Evolutionary conservation across 306 rosid genomes (phyloP).

Genomic region (Alnus glutinosa): DNA sequence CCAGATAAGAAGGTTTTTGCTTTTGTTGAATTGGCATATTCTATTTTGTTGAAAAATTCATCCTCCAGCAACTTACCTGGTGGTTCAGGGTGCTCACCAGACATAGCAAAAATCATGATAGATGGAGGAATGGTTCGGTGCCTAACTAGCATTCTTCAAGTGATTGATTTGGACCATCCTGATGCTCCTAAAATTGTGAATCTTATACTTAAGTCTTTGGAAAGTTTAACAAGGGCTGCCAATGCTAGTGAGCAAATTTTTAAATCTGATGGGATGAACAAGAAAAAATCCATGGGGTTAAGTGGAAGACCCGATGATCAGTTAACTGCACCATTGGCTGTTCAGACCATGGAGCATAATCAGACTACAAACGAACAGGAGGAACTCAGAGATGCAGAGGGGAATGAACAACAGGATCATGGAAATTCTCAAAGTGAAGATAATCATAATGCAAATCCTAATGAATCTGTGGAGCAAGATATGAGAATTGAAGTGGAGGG

Average conservation of each 20-base stretch:
- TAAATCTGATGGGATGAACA: conserved; percentile 71
- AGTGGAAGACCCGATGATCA: conserved; percentile 71
- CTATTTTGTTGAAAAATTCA: conserved; percentile 87
- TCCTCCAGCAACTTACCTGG: conserved; percentile 90
- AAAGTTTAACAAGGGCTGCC: conserved; percentile 93
- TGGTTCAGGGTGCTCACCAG: conserved; percentile 94
- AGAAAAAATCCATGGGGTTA: conserved; percentile 62
- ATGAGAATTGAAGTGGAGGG: conserved; percentile 78
- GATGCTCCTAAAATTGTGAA: conserved; percentile 91
- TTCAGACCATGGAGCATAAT: conserved; percentile 48
- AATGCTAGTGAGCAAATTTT: conserved; percentile 84
- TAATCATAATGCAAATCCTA: conserved; percentile 44
- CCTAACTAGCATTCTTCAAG: conserved; percentile 77
- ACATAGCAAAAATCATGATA: conserved; percentile 95
- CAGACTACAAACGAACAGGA: conserved; percentile 61
- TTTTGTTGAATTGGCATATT: conserved; percentile 79
- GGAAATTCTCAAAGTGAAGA: conserved; percentile 54
- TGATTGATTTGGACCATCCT: conserved; percentile 97
- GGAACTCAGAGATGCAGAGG: conserved; percentile 47
- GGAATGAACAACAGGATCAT: conserved; percentile 55
- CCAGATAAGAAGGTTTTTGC: conserved; percentile 90
- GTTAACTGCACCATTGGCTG: conserved; percentile 50
- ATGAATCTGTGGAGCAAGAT: conserved; percentile 63
- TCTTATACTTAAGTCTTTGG: conserved; percentile 84
- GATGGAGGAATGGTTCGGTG: conserved; percentile 93